Evolutionary conservation across 768 basidiomycete genomes (phyloP).

Genomic region (Auriscalpium microsporum): DNA sequence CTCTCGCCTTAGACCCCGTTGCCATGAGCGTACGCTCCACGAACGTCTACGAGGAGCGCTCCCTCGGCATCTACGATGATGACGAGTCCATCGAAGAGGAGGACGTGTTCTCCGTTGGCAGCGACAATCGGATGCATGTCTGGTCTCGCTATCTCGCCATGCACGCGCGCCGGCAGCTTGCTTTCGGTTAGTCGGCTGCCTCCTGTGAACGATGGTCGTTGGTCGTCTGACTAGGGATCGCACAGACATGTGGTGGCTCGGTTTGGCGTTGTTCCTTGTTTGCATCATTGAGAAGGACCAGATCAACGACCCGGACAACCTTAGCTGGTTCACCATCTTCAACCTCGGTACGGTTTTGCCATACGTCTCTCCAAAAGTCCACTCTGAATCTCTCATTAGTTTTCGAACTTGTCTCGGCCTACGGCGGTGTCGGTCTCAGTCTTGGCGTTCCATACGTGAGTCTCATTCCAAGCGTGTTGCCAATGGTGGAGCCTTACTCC

Average conservation of each 20-base stretch:
- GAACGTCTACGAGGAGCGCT: constrained; percentile 90
- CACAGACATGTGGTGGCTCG: constrained; percentile 97
- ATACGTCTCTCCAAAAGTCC: neutral
- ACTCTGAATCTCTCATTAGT: constrained; percentile 31
- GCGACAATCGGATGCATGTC: constrained; percentile 46
- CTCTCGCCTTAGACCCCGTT: constrained; percentile 48
- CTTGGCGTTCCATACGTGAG: constrained; percentile 78
- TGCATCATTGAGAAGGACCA: constrained; percentile 84
- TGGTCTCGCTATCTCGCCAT: constrained; percentile 74
- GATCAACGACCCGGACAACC: constrained; percentile 43
- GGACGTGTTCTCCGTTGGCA: constrained; percentile 30
- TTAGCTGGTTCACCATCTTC: constrained; percentile 80
- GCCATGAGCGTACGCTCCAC: constrained; percentile 89
- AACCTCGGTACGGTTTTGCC: constrained; percentile 45
- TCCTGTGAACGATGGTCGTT: neutral
- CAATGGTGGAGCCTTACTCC: constrained; percentile 5
- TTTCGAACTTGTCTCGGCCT: constrained; percentile 83
- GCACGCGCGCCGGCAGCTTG: constrained; percentile 83
- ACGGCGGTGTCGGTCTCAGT: constrained; percentile 84
- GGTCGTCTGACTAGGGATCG: neutral
- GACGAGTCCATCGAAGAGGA: constrained; percentile 25
- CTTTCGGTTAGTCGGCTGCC: constrained; percentile 56
- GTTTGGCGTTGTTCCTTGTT: constrained; percentile 72
- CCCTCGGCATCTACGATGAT: constrained; percentile 72
- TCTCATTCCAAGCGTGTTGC: constrained; percentile 1